Evolutionary conservation across 768 basidiomycete genomes (phyloP), one percentile per base, ranked within the genome.

Genomic region (Scleroderma citrinum): DNA sequence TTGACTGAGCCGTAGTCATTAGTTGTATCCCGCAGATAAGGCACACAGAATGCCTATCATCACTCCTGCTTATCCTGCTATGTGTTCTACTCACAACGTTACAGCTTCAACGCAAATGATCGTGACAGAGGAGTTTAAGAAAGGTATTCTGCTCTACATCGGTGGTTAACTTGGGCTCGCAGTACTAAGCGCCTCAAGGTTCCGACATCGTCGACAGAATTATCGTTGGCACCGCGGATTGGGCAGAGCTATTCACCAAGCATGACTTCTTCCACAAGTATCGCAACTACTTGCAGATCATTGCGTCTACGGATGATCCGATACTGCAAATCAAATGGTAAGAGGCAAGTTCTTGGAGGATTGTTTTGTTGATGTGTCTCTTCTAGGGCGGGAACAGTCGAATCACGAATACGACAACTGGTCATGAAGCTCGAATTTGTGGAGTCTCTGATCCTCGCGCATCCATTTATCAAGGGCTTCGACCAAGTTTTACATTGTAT

Each of bases 11-110:
- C 29, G 39, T n/a, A 17, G 12, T 44, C n/a, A 34, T 19, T 51
- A 94, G 88, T 67, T 96, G 47, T 97, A 95, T 66, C 92, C 92
- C 5, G 81, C 81, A 51, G 93, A 97, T 67, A 78, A 89, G 50
- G 80, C 89, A n/a, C 96, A 99, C 69, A 80, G 92, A 56, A 98
- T 98, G 96, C 96, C 96, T 12, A 97, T 99, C 61, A 98, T 99
- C 59, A 99, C 96, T 2, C 96, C 96, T 3, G 94, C 96, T 11
- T 99, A 97, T 69, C 96, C 96, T 40, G 85, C 95, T 6, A 99
- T 99, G 95, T 98, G 95, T 66, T 82, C 95, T 21, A 99, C 96
- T 16, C 96, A 99, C 71, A 99, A 98, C 59, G 94, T 98, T 52
- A 93, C 92, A 45, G 80, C 82, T 37, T 96, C 93, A 8, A 98